Conservation (phyloP, 1,284 basidiomycete genomes). For the Hymenochaete sp. region DNA sequence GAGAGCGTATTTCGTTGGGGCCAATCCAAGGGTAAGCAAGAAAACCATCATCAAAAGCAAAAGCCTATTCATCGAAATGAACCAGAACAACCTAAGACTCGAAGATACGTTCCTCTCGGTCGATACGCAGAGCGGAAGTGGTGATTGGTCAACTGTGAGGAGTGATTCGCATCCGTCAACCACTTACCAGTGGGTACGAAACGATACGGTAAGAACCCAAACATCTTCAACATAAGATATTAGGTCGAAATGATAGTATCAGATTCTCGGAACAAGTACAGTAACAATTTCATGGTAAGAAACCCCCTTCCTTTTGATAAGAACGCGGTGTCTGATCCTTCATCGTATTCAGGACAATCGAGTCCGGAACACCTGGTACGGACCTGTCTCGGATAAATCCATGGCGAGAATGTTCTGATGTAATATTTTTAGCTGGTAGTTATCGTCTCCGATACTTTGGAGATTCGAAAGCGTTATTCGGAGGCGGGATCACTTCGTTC, state of each 20-base stretch:
- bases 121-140: slow-evolving; percentile 42
- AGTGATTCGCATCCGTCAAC: slow-evolving; percentile 81
- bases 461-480: slow-evolving; percentile 56
- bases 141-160: slow-evolving; percentile 49
- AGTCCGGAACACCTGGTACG: slow-evolving; percentile 48
- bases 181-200: slow-evolving; percentile 57
- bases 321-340: slow-evolving; percentile 3
- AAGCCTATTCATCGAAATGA: not conserved
- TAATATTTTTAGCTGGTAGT: slow-evolving; percentile 39
- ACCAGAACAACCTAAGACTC: slow-evolving; percentile 67
- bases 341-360: slow-evolving; percentile 46
- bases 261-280: slow-evolving; percentile 52
- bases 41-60: not conserved
- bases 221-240: not conserved
- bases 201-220: slow-evolving; percentile 36
- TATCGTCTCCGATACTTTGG: slow-evolving; percentile 71
- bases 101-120: slow-evolving; percentile 68
- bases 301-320: not conserved
- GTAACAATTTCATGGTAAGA: slow-evolving; percentile 58
- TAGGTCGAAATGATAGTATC: not conserved
- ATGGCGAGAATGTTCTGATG: not conserved
- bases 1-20: slow-evolving; percentile 60
- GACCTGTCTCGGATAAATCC: slow-evolving; percentile 12
- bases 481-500: slow-evolving; percentile 52
- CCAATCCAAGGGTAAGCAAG: slow-evolving; percentile 61